Conservation (phyloP, 192 early-diverging fungal genomes). For the Coemansia asiatica region DNA sequence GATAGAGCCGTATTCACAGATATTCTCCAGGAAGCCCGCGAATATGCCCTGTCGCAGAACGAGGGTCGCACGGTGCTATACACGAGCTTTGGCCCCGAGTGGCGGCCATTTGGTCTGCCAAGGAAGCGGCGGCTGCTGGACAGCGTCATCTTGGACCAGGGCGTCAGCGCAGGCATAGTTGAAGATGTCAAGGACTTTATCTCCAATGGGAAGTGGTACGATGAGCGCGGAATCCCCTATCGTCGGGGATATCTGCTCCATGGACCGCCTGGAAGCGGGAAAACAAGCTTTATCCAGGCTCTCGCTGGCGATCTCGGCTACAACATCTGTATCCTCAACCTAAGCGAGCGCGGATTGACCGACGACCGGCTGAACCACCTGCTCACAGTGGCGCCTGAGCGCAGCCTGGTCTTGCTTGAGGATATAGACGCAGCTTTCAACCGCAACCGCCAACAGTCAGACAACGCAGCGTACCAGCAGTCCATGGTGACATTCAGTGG, state of each 20-base stretch:
- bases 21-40: conserved; percentile 80
- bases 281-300: conserved; percentile 91
- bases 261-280: conserved; percentile 88
- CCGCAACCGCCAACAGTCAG: conserved; percentile 58
- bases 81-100: conserved; percentile 92
- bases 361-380: conserved; percentile 83
- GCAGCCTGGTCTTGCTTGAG: conserved; percentile 78
- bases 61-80: conserved; percentile 96
- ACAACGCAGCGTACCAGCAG: conserved; percentile 70
- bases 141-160: conserved; percentile 73
- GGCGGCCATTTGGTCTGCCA: conserved; percentile 94
- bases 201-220: conserved; percentile 79
- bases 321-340: conserved; percentile 86
- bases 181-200: conserved; percentile 74
- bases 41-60: conserved; percentile 79
- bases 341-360: conserved; percentile 77
- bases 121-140: conserved; percentile 70
- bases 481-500: conserved; percentile 87
- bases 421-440: conserved; percentile 86
- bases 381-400: conserved; percentile 74
- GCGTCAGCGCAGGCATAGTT: conserved; percentile 65
- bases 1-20: conserved; percentile 75
- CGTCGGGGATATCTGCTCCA: conserved; percentile 84
- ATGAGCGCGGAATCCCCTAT: conserved; percentile 85
- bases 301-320: conserved; percentile 84